phyloP scores from a whole-genome alignment of 164 flowering plant genomes.

The Vitis cinerea region DNA sequence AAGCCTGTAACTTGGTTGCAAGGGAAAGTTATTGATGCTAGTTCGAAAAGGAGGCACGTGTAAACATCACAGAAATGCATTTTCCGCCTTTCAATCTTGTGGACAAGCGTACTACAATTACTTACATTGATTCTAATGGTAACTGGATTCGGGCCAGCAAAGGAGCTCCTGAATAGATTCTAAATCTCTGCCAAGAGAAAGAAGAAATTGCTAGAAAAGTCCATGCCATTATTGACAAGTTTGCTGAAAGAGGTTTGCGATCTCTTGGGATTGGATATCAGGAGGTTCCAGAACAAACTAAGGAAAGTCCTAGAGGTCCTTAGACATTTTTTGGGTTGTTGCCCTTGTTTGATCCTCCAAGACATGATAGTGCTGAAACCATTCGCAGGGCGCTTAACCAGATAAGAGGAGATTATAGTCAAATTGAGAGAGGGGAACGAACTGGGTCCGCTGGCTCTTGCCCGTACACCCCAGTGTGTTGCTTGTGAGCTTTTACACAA shows the following conservation, averaged over 20 bases:
- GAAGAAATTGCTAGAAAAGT: conserved; percentile 32
- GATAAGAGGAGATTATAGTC: conserved; percentile 53
- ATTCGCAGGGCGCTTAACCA: conserved; percentile 82
- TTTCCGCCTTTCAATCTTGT: no score
- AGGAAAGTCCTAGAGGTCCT: conserved; percentile 67
- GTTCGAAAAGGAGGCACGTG: no score
- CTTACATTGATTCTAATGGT: no score
- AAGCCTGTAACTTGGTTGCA: no score
- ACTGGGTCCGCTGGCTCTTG: conserved; percentile 34
- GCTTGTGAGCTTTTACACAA: conserved; percentile 72
- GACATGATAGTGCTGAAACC: conserved; percentile 93
- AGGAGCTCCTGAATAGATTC: conserved; percentile 93
- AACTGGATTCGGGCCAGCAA: conserved; percentile 67
- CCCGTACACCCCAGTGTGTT: conserved; percentile 50
- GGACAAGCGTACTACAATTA: no score
- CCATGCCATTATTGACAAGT: no score
- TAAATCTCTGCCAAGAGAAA: conserved; percentile 64
- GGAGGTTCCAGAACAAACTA: no score
- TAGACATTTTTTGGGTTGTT: conserved; percentile 82
- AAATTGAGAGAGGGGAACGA: conserved; percentile 58
- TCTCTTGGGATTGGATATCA: no score
- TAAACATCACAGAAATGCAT: no score
- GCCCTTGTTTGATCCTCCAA: conserved; percentile 90
- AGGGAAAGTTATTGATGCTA: no score
- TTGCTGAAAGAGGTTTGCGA: no score